A percentile compares a stretch with the other conserved stretches of the same genome.
phyloP scores from a whole-genome alignment of 768 basidiomycete species.

The Boletus rufocinnamomeus region DNA sequence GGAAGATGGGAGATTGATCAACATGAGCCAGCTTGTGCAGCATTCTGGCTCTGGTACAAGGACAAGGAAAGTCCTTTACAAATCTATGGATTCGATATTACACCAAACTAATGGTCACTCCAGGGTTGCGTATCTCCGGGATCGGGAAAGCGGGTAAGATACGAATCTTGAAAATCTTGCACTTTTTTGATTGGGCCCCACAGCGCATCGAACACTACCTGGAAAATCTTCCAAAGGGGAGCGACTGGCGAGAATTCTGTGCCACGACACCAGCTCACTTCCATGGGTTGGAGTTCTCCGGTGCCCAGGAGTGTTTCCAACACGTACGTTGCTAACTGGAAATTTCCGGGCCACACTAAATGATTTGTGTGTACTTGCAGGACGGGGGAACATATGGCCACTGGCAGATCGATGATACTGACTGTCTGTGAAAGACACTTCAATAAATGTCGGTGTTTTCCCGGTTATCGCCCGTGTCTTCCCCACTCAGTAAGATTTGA shows the following conservation, averaged over 20 bases:
- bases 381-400: constrained; percentile 14
- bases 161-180: neutral
- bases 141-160: constrained; percentile 28
- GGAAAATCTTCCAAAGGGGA: constrained; percentile 27
- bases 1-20: no score
- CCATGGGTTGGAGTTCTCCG: constrained; percentile 24
- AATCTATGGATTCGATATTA: no score
- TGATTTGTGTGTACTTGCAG: neutral
- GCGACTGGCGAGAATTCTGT: constrained; percentile 37
- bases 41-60: constrained; percentile 17
- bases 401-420: constrained; percentile 30
- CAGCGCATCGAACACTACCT: constrained; percentile 35
- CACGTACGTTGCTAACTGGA: constrained; percentile 6
- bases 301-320: constrained; percentile 28
- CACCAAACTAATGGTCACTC: neutral
- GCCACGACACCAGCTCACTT: constrained; percentile 36
- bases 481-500: neutral
- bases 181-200: neutral
- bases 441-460: neutral
- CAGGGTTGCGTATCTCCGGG: constrained; percentile 27
- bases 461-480: neutral
- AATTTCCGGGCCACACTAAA: neutral
- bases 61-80: constrained; percentile 27
- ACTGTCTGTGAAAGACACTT: neutral
- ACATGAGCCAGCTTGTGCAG: no score